Base-by-base conservation (phyloP, 352 stramenopile genomes). In the Blastocystis sp. region DNA sequence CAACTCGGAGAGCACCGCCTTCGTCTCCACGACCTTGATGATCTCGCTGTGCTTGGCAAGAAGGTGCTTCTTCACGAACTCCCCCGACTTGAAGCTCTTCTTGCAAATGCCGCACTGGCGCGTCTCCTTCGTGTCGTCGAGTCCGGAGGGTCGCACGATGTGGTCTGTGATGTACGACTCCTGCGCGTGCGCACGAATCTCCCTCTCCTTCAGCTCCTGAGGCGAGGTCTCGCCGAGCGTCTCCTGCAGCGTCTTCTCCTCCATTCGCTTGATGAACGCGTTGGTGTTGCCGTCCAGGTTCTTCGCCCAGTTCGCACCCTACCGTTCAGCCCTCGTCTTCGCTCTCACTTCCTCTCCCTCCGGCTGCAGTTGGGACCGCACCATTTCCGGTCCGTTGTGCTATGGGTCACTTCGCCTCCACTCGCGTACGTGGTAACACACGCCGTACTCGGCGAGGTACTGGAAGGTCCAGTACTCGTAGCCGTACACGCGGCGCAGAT, bases 11-110 rank as follows among this genome's bases (percentile, higher is more conserved):
- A 85, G 50, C 31, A 85, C 74, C 2, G 55, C 37, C 29, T 85
- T 85, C 10, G 65, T 85, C 74, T 85, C 45, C 3, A 39, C 35
- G 24, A 85, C 60, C 29, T 66, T 31, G 16, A 85, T 67, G 33
- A 70, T 24, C 31, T 69, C 29, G 16, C 16, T 29, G 50, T 85
- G 74, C 19, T 85, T 85, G 26, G 65, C 66, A 26, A 85, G 9
- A 21, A 85, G 65, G 33, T 85, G 74, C n/a, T 85, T 85, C 50
- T 29, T 39, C 33, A 85, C 74, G 33, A 69, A 85, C 4, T 85
- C 74, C 16, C 41, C 33, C 10, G 31, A 70, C 10, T 33, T 9
- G 74, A 85, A 85, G 31, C 59, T 69, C 29, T 85, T 85, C 31
- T 37, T 67, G 51, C 74, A 85, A 6, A 85, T n/a, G 31, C 74